A percentile compares a stretch with the other conserved stretches of the same genome.
Conservation (phyloP, 495 filamentous ascomycete species). For the Aspergillus homomorphus region DNA sequence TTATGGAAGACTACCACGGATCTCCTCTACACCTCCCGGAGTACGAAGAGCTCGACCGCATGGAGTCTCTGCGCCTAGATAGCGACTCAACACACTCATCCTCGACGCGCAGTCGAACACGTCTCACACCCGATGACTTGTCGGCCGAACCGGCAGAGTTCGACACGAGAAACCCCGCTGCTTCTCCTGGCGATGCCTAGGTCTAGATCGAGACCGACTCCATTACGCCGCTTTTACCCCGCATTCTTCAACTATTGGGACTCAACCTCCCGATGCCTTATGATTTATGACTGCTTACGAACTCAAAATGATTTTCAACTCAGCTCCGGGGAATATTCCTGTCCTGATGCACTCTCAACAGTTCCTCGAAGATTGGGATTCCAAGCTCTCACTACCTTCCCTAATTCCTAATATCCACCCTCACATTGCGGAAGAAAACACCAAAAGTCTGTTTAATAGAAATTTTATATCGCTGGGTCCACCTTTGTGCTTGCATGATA, state of each 20-base stretch:
- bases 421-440: not conserved
- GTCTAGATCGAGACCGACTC: slow-evolving; percentile 3
- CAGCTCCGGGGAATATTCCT: not conserved
- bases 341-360: slow-evolving; percentile 6
- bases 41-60: slow-evolving; percentile 43
- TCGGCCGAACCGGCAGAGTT: slow-evolving; percentile 19
- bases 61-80: slow-evolving; percentile 42
- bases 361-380: not conserved
- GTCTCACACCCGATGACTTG: slow-evolving; percentile 23
- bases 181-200: slow-evolving; percentile 15
- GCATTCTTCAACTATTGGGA: not conserved
- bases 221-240: not conserved
- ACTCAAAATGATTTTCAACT: not conserved
- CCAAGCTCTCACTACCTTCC: not conserved
- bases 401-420: not conserved
- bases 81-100: slow-evolving; percentile 39
- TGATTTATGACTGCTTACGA: slow-evolving; percentile 17
- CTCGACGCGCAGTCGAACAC: slow-evolving; percentile 17
- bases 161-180: slow-evolving; percentile 15
- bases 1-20: slow-evolving; percentile 45
- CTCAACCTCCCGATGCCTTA: not conserved
- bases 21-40: slow-evolving; percentile 42
- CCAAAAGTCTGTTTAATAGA: slow-evolving; percentile 3
- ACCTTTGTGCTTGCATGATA: slow-evolving; percentile 18
- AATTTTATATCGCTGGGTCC: slow-evolving; percentile 12